Conservation (phyloP, 164 flowering plant species). For the Vitis rotundifolia region DNA sequence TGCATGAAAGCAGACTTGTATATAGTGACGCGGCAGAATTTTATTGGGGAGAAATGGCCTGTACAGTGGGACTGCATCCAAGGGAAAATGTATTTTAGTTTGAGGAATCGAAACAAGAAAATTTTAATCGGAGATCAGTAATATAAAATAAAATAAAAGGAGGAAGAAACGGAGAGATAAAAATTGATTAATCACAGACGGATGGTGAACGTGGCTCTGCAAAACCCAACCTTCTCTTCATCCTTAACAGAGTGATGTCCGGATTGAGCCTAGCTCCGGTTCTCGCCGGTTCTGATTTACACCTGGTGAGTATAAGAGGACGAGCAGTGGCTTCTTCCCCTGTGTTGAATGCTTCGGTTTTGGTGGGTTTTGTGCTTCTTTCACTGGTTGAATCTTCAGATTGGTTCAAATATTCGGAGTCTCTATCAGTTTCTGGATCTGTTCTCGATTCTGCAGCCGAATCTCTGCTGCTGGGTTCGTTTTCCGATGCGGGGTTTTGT, state of each 20-base stretch:
- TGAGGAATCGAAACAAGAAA: too few species aligned
- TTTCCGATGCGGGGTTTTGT: slow-evolving; percentile 10
- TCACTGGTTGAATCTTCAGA: slow-evolving; percentile 5
- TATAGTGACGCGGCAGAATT: too few species aligned
- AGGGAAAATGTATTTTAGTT: too few species aligned
- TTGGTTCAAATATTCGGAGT: slow-evolving; percentile 13
- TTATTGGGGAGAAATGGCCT: too few species aligned
- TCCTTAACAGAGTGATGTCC: slow-evolving; percentile 19
- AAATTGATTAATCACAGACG: slow-evolving; percentile 17
- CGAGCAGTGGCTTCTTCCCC: slow-evolving; percentile 9
- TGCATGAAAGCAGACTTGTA: too few species aligned
- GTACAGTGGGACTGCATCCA: too few species aligned
- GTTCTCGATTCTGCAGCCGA: slow-evolving; percentile 24
- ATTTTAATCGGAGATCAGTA: too few species aligned
- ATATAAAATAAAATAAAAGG: too few species aligned
- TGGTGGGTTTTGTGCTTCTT: neutral
- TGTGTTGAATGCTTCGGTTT: neutral
- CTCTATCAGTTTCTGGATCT: slow-evolving; percentile 24
- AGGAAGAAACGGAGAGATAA: neutral
- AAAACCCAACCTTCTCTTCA: slow-evolving; percentile 34
- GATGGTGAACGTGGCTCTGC: slow-evolving; percentile 14
- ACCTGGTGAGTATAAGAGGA: slow-evolving; percentile 39
- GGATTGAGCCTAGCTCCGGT: slow-evolving; percentile 33
- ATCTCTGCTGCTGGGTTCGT: slow-evolving; percentile 14
- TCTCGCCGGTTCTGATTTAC: slow-evolving; percentile 64